Evolutionary conservation across 2,329 filamentous ascomycete genomes (phyloP).

Genomic region (Ilyonectria sp.): DNA sequence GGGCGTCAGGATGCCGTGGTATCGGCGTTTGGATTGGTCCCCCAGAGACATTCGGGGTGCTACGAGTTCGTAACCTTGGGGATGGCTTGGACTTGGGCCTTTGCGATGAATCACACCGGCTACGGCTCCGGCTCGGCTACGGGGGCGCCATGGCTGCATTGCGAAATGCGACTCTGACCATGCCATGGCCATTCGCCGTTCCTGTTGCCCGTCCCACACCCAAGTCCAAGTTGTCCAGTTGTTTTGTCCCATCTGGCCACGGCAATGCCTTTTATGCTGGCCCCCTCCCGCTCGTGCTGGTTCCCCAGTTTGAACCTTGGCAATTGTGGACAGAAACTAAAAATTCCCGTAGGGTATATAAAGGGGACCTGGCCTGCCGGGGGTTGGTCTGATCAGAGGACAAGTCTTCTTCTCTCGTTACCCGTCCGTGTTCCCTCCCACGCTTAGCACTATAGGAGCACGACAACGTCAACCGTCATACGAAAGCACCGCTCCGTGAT

Average conservation of each 20-base stretch:
- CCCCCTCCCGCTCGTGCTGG: slow-evolving; percentile 17
- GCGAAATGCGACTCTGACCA: slow-evolving; percentile 25
- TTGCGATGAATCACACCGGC: slow-evolving; percentile 45
- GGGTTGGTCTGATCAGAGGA: slow-evolving; percentile 1
- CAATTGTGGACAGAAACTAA: slow-evolving; percentile 6
- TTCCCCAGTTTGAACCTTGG: slow-evolving; percentile 21
- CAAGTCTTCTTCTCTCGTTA: slow-evolving; percentile 1
- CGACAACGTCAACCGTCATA: slow-evolving; percentile 27
- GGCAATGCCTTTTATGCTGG: slow-evolving; percentile 13
- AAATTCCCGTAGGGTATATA: slow-evolving; percentile 22
- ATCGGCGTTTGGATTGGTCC: slow-evolving; percentile 38
- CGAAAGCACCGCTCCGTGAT: slow-evolving; percentile 41
- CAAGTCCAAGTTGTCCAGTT: neutral
- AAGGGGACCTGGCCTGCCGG: slow-evolving; percentile 15
- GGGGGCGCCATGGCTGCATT: slow-evolving; percentile 20
- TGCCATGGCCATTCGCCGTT: slow-evolving; percentile 25
- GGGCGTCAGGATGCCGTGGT: slow-evolving; percentile 31
- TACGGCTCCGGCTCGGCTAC: slow-evolving; percentile 31
- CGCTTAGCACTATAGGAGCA: neutral
- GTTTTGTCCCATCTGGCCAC: neutral
- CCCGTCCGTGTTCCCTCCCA: neutral
- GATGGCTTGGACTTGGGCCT: slow-evolving; percentile 10
- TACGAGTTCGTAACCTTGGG: slow-evolving; percentile 7
- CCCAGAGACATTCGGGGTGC: neutral
- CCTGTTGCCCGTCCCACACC: neutral